Evolutionary conservation across 2,329 filamentous ascomycete genomes (phyloP).

Genomic region (Verticillium longisporum): DNA sequence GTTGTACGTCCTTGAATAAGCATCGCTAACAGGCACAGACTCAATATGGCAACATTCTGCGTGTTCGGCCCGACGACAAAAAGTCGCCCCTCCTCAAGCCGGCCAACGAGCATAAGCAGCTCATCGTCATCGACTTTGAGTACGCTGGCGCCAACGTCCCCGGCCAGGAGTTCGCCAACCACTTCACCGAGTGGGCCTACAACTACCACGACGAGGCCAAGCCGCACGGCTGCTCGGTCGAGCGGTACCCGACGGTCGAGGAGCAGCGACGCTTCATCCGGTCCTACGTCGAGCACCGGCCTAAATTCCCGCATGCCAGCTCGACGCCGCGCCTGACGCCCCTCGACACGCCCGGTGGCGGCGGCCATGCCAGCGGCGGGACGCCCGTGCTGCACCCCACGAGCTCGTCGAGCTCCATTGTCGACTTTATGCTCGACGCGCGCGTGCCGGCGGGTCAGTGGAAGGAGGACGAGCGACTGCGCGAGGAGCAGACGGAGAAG

Average conservation of each 20-base stretch:
- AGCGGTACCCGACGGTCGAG: constrained; percentile 67
- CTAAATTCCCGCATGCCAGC: constrained; percentile 51
- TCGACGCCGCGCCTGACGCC: constrained; percentile 44
- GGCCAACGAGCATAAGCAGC: constrained; percentile 89
- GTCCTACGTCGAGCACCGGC: constrained; percentile 78
- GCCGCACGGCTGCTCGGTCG: constrained; percentile 61
- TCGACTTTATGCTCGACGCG: constrained; percentile 79
- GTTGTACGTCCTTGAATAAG: not conserved
- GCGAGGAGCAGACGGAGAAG: constrained; percentile 58
- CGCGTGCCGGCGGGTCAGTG: constrained; percentile 48
- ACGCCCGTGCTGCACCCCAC: constrained; percentile 29
- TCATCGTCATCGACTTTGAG: constrained; percentile 97
- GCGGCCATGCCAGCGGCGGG: constrained; percentile 12
- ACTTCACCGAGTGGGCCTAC: constrained; percentile 98
- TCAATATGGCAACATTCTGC: constrained; percentile 96
- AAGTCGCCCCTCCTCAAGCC: constrained; percentile 84
- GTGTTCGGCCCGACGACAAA: constrained; percentile 57
- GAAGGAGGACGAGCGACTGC: constrained; percentile 53
- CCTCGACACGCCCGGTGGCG: constrained; percentile 31
- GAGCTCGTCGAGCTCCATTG: constrained; percentile 43
- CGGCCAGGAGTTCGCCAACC: constrained; percentile 91
- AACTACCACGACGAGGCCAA: constrained; percentile 76
- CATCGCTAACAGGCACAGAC: constrained; percentile 47
- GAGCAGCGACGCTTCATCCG: constrained; percentile 81
- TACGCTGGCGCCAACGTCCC: constrained; percentile 86